phyloP scores from a whole-genome alignment of 176 grass and related monocot species.

The Hsuehochloa calcarea region DNA sequence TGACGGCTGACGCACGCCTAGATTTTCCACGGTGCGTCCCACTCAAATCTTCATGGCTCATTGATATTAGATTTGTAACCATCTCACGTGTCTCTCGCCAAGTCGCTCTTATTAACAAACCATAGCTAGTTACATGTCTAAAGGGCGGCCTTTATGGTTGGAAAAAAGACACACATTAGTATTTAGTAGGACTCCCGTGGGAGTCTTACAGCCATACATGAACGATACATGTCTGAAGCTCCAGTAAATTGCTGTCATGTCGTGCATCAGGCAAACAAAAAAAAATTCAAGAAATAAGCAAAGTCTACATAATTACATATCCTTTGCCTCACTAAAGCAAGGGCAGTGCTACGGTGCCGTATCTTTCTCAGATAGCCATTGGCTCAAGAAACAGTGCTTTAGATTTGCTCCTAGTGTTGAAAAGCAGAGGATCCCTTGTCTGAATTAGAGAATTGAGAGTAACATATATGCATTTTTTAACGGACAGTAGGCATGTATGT shows the following conservation, averaged over 20 bases:
- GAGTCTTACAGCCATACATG: background rate
- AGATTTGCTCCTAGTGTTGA: background rate
- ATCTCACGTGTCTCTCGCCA: constrained; percentile 27
- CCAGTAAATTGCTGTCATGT: background rate
- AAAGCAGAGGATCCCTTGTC: background rate
- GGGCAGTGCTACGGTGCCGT: background rate
- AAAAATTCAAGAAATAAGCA: background rate
- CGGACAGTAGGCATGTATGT: background rate
- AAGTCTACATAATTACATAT: background rate
- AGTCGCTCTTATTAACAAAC: background rate
- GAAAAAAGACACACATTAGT: background rate
- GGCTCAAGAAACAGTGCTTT: background rate
- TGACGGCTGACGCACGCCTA: background rate
- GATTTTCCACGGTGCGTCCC: background rate
- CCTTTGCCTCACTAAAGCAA: background rate
- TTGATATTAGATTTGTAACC: background rate
- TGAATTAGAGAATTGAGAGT: background rate
- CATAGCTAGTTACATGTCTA: background rate
- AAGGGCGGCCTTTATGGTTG: constrained; percentile 17
- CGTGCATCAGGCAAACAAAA: background rate
- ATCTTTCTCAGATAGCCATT: background rate
- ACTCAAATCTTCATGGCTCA: constrained; percentile 8
- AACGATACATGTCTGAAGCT: background rate
- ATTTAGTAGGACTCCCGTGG: too few relatives aligned
- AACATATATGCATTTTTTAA: background rate